These are phyloP conservation scores for Rhodosporidiobolus sp. DNA, from an alignment of 768 basidiomycete species.

Conservation along the genomic window DNA sequence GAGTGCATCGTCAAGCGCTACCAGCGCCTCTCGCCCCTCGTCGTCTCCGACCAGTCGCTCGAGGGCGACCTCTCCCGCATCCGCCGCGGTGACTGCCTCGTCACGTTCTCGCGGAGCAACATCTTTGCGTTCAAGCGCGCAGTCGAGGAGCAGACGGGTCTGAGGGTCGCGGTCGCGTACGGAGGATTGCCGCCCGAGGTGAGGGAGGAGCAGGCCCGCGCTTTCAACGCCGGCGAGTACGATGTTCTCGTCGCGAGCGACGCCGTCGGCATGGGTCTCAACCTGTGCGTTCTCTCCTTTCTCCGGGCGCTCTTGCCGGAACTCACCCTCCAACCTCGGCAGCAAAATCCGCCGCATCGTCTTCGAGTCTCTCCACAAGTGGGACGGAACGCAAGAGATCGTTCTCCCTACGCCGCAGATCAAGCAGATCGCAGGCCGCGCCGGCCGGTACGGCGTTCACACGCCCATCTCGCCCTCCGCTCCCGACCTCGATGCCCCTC, in stretches of 20 bases:
- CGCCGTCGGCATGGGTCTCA: slow-evolving; percentile 95
- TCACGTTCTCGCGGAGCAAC: slow-evolving; percentile 70
- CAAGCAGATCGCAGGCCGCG: slow-evolving; percentile 92
- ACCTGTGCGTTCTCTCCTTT: slow-evolving; percentile 63
- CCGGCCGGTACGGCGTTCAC: slow-evolving; percentile 79
- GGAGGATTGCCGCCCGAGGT: slow-evolving; percentile 88
- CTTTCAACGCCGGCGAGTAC: slow-evolving; percentile 85
- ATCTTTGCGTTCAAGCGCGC: slow-evolving; percentile 74
- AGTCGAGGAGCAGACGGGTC: slow-evolving; percentile 67
- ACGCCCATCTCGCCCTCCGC: slow-evolving; percentile 42
- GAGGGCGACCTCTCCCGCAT: slow-evolving; percentile 61
- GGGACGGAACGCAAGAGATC: slow-evolving; percentile 54
- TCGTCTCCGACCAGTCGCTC: slow-evolving; percentile 64
- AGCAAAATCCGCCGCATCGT: slow-evolving; percentile 90
- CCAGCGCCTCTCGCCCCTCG: slow-evolving; percentile 80
- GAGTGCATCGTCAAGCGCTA: slow-evolving; percentile 76
- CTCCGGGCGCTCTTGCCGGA: slow-evolving; percentile 14
- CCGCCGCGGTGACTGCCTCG: slow-evolving; percentile 80
- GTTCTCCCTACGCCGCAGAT: slow-evolving; percentile 67
- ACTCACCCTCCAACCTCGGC: slow-evolving; percentile 11
- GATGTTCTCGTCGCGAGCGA: slow-evolving; percentile 91
- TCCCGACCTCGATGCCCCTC: slow-evolving; percentile 38
- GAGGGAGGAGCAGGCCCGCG: slow-evolving; percentile 80
- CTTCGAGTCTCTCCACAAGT: slow-evolving; percentile 69
- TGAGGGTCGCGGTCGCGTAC: slow-evolving; percentile 87